phyloP scores from a whole-genome alignment of 768 basidiomycete species.

The Boletus eberwhitei region DNA sequence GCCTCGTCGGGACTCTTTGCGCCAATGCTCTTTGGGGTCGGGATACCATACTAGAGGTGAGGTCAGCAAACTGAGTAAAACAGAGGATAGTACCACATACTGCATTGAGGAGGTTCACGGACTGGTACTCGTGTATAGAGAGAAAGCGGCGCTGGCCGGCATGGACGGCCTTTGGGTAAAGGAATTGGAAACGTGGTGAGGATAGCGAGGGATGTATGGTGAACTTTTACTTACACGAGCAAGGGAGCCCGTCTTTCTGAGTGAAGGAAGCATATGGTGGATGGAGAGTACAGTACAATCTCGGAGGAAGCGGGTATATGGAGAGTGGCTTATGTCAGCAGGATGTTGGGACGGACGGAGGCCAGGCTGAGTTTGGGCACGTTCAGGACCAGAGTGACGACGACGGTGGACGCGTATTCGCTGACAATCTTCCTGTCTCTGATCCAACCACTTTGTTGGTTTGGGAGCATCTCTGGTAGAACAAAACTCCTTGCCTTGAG shows the following conservation, averaged over 20 bases:
- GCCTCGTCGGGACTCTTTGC: slow-evolving; percentile 91
- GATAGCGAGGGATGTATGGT: background rate
- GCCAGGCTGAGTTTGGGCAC: slow-evolving; percentile 7
- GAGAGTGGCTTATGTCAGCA: slow-evolving; percentile 40
- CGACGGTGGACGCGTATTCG: slow-evolving; percentile 57
- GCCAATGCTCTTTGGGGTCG: slow-evolving; percentile 86
- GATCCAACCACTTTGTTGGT: slow-evolving; percentile 41
- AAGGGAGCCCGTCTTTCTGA: slow-evolving; percentile 62
- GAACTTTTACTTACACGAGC: slow-evolving; percentile 48
- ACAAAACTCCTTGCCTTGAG: slow-evolving; percentile 66
- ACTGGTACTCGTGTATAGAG: slow-evolving; percentile 98
- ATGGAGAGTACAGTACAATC: slow-evolving; percentile 16
- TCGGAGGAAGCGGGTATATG: slow-evolving; percentile 6
- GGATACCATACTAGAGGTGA: slow-evolving; percentile 82
- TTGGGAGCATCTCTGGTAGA: slow-evolving; percentile 64
- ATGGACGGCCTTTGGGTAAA: slow-evolving; percentile 51
- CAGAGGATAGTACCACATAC: slow-evolving; percentile 42
- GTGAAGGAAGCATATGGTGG: slow-evolving; percentile 59
- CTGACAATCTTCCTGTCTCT: slow-evolving; percentile 65
- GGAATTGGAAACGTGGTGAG: background rate
- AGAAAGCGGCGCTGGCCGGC: slow-evolving; percentile 86
- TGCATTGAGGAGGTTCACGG: slow-evolving; percentile 89
- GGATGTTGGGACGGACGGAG: background rate
- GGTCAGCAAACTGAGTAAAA: background rate
- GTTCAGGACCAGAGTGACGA: slow-evolving; percentile 63